phyloP scores from a whole-genome alignment of 2,329 filamentous ascomycete species.

The Microdochium bolleyi region DNA sequence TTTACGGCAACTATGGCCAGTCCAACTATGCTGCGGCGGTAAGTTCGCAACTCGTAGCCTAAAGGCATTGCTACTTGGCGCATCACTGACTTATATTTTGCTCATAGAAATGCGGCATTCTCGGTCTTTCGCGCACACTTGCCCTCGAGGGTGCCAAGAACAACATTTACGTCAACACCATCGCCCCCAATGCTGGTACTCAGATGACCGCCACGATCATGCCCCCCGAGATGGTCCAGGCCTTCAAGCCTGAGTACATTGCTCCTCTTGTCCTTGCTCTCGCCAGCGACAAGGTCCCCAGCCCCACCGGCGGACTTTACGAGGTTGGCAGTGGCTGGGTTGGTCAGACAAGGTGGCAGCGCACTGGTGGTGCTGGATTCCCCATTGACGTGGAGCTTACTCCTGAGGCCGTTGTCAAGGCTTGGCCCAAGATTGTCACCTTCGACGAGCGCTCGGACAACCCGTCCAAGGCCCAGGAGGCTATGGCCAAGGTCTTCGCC shows the following conservation, averaged over 20 bases:
- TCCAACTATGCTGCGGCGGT: constrained; percentile 91
- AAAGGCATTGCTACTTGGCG: constrained; percentile 1
- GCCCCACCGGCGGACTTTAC: constrained; percentile 79
- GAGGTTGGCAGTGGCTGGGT: constrained; percentile 95
- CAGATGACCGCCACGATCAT: constrained; percentile 90
- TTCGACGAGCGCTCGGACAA: constrained; percentile 88
- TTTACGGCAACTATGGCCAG: constrained; percentile 99
- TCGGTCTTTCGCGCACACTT: constrained; percentile 88
- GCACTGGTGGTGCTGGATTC: constrained; percentile 83
- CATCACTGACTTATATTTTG: constrained; percentile 8
- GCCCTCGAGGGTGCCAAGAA: constrained; percentile 92
- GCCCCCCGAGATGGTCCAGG: constrained; percentile 95
- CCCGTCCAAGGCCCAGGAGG: constrained; percentile 71
- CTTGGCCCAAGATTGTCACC: constrained; percentile 72
- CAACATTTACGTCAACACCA: constrained; percentile 97
- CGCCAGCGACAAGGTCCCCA: constrained; percentile 75
- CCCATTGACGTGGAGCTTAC: constrained; percentile 75
- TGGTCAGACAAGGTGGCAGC: constrained; percentile 89
- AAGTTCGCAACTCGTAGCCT: constrained; percentile 27
- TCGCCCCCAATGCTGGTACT: constrained; percentile 94
- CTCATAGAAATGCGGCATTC: constrained; percentile 74
- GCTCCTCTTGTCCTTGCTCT: constrained; percentile 86
- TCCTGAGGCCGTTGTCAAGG: constrained; percentile 71
- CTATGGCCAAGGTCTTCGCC: constrained; percentile 66
- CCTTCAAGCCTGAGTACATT: constrained; percentile 98